Evolutionary conservation across 441 rosid genomes (phyloP).

Genomic region (Populus hybrid): DNA sequence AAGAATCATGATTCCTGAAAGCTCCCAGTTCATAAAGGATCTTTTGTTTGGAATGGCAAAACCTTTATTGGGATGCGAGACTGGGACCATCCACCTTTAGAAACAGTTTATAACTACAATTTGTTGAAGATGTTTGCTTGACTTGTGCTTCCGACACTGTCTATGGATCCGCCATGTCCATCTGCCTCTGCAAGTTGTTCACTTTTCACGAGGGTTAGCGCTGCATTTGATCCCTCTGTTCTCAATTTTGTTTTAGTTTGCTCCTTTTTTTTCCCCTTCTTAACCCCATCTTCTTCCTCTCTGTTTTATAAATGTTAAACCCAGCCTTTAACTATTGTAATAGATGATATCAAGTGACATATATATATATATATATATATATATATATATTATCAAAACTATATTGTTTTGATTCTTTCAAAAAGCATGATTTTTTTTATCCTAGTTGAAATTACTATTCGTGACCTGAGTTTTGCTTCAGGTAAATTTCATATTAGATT

Average conservation of each 20-base stretch:
- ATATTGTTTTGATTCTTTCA: no score
- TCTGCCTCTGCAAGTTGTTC: background rate
- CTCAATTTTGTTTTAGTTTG: background rate
- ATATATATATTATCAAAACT: no score
- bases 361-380: no score
- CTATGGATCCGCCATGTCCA: background rate
- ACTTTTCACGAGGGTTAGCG: background rate
- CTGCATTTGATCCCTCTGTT: background rate
- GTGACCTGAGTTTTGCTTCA: no score
- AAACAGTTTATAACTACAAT: background rate
- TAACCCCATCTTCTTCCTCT: no score
- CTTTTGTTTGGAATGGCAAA: constrained; percentile 5
- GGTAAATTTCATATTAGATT: fast-evolving
- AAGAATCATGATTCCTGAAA: constrained; percentile 13
- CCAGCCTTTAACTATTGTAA: no score
- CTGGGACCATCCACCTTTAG: background rate
- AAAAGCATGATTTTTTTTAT: no score
- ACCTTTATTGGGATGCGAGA: constrained; percentile 4
- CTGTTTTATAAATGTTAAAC: no score
- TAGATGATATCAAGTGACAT: background rate
- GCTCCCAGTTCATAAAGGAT: constrained; percentile 6
- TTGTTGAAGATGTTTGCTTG: background rate
- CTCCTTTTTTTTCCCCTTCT: no score
- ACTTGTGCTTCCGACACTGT: background rate
- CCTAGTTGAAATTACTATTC: fast-evolving